A percentile compares a stretch with the other conserved stretches of the same genome.
phyloP scores from a whole-genome alignment of 2,329 filamentous ascomycete genomes.

The Beauveria australis region DNA sequence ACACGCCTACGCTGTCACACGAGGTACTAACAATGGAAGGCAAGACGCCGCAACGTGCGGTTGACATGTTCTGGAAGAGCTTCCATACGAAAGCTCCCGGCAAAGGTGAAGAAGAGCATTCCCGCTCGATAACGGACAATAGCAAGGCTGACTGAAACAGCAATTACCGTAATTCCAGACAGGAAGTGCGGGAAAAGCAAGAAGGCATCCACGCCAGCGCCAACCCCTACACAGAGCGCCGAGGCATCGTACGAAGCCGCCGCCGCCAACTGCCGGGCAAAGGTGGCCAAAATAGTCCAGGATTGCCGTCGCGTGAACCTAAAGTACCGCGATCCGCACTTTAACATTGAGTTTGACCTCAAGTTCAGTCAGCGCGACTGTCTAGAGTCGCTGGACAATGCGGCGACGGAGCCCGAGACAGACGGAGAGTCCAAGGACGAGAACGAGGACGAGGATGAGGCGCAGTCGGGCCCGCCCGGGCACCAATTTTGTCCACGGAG shows the following conservation, averaged over 20 bases:
- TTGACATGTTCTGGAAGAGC: slow-evolving; percentile 9
- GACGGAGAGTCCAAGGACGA: too few relatives aligned
- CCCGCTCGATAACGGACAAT: too few relatives aligned
- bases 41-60: slow-evolving; percentile 1
- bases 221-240: slow-evolving; percentile 26
- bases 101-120: background rate
- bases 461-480: slow-evolving; percentile 15
- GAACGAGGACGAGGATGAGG: too few relatives aligned
- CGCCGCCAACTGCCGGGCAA: slow-evolving; percentile 57
- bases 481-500: slow-evolving; percentile 34
- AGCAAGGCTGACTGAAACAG: background rate
- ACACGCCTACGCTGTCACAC: too few relatives aligned
- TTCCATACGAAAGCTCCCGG: slow-evolving; percentile 9
- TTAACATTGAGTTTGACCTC: slow-evolving; percentile 73
- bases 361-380: slow-evolving; percentile 49
- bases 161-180: background rate
- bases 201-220: slow-evolving; percentile 43
- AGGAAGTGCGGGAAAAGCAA: background rate
- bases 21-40: background rate
- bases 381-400: slow-evolving; percentile 36
- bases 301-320: slow-evolving; percentile 71
- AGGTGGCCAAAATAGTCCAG: slow-evolving; percentile 51
- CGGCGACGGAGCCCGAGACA: slow-evolving; percentile 11
- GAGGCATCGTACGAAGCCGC: slow-evolving; percentile 66
- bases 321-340: slow-evolving; percentile 80